Evolutionary conservation across 768 basidiomycete species (phyloP).

Genomic region (Gelatoporia subvermispora): DNA sequence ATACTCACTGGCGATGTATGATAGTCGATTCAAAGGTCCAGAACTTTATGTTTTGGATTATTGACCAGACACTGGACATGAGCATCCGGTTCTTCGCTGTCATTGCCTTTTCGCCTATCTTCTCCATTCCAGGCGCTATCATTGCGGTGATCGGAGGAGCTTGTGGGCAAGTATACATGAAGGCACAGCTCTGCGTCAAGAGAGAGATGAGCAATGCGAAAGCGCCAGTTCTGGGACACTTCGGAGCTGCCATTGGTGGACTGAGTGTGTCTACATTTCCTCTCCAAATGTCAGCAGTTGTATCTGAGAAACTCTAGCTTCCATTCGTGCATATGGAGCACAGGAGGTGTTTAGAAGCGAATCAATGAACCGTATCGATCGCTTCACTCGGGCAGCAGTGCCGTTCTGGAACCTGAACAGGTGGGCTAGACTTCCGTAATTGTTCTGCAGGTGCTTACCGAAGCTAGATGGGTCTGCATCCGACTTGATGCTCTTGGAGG

Average conservation of each 20-base stretch:
- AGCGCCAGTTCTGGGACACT: slow-evolving; percentile 47
- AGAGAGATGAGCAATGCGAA: slow-evolving; percentile 50
- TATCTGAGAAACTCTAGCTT: slow-evolving; percentile 22
- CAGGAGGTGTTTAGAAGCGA: no score
- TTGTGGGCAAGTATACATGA: slow-evolving; percentile 50
- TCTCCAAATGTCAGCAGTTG: neutral
- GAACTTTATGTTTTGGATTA: slow-evolving; percentile 20
- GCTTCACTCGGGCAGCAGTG: no score
- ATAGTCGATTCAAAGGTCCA: slow-evolving; percentile 34
- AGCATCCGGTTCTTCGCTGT: slow-evolving; percentile 32
- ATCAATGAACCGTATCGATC: no score
- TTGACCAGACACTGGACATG: slow-evolving; percentile 28
- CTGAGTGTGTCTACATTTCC: slow-evolving; percentile 28
- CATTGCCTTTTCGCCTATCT: slow-evolving; percentile 35
- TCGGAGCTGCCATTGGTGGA: slow-evolving; percentile 51
- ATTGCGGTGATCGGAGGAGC: slow-evolving; percentile 35
- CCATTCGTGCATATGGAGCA: slow-evolving; percentile 59
- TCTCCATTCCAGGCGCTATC: slow-evolving; percentile 35
- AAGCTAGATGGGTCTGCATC: slow-evolving; percentile 38
- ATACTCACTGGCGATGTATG: no score
- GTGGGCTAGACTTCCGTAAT: slow-evolving; percentile 5
- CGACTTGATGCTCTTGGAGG: slow-evolving; percentile 54
- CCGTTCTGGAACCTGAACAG: slow-evolving; percentile 45
- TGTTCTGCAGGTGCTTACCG: neutral
- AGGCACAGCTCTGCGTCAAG: slow-evolving; percentile 53